Evolutionary conservation across 176 grass and related monocot species (phyloP).

Genomic region (Musa troglodytarum): DNA sequence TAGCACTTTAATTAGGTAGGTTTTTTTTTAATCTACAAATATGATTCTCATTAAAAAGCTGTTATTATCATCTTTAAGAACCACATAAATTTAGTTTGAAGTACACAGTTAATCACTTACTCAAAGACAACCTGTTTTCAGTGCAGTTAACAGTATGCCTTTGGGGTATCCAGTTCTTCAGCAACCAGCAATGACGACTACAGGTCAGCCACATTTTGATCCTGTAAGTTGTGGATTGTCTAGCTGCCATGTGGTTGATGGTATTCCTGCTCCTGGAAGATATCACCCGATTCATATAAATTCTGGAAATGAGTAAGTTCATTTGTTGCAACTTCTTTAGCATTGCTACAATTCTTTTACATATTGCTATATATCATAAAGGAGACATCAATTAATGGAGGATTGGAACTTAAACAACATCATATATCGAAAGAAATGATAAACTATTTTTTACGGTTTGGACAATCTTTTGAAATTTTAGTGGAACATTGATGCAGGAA

Average conservation of each 20-base stretch:
- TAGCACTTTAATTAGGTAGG: no score
- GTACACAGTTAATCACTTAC: slow-evolving; percentile 18
- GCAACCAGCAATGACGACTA: slow-evolving; percentile 62
- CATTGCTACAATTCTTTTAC: neutral
- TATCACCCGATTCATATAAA: slow-evolving; percentile 79
- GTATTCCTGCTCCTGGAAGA: slow-evolving; percentile 63
- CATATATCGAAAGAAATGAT: no score
- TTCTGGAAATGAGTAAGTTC: slow-evolving; percentile 81
- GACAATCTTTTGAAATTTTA: no score
- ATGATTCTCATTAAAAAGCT: neutral
- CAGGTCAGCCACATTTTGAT: slow-evolving; percentile 62
- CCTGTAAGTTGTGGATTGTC: slow-evolving; percentile 49
- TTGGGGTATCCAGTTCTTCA: slow-evolving; percentile 97
- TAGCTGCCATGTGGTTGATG: slow-evolving; percentile 71
- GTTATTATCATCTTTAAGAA: neutral
- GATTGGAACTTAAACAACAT: no score
- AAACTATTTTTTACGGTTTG: no score
- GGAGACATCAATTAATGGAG: neutral
- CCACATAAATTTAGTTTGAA: neutral
- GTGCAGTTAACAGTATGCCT: slow-evolving; percentile 85
- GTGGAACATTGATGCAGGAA: neutral
- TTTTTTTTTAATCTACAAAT: no score
- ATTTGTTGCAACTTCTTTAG: neutral
- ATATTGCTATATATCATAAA: neutral
- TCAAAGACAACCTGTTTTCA: slow-evolving; percentile 42